Conservation (phyloP, 1,284 basidiomycete genomes). For the Thelephora terrestris region DNA sequence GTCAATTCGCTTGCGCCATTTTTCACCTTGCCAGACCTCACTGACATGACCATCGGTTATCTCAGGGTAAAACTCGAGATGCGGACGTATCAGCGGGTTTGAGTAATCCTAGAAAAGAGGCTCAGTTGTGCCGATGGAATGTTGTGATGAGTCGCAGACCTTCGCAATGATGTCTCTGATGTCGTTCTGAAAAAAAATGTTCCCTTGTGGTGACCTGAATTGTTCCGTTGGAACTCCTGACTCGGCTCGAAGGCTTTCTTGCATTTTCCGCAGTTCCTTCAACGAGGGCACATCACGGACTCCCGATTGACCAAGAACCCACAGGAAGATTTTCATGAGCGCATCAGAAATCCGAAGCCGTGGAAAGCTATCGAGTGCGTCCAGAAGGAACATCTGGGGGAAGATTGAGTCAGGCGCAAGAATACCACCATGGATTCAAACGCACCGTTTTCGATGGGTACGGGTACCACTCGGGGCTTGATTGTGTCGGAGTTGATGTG, state of each 20-base stretch:
- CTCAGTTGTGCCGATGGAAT: too few species aligned
- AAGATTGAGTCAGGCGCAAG: too few species aligned
- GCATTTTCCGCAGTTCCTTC: conserved; percentile 16
- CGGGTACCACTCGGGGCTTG: too few species aligned
- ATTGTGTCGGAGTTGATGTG: too few species aligned
- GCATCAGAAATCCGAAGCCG: conserved; percentile 15
- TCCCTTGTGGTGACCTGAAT: conserved; percentile 5
- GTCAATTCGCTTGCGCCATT: conserved; percentile 12
- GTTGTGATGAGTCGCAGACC: too few species aligned
- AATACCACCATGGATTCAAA: too few species aligned
- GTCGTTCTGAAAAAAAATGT: conserved; percentile 8
- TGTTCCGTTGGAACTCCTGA: conserved; percentile 13
- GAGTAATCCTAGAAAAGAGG: conserved; percentile 8
- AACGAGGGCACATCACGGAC: conserved; percentile 21
- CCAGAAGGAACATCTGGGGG: conserved; percentile 9
- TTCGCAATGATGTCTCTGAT: conserved; percentile 3
- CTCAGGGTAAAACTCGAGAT: conserved; percentile 15
- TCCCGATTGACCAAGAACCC: conserved; percentile 18
- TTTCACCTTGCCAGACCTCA: conserved; percentile 15
- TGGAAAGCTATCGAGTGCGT: conserved; percentile 12
- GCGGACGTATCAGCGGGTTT: conserved; percentile 10
- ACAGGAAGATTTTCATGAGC: conserved; percentile 21
- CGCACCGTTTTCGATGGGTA: too few species aligned
- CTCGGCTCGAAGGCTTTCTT: conserved; percentile 12
- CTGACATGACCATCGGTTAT: conserved; percentile 10